These are phyloP conservation scores for Suzukiozyma palmioleophila DNA, from an alignment of 1,139 yeast species.

Conservation along the genomic window DNA sequence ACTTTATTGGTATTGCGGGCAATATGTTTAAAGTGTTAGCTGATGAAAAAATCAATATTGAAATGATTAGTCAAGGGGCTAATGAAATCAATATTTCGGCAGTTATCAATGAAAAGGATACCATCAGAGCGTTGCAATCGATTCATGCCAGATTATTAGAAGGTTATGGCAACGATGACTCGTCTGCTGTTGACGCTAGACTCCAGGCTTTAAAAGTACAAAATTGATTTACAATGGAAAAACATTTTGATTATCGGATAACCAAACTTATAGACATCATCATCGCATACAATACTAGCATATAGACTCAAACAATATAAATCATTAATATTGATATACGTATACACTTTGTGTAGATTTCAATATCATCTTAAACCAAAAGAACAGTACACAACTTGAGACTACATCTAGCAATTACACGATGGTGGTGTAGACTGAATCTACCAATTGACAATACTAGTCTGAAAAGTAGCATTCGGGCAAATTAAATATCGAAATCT, in stretches of 20 bases:
- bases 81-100: conserved; percentile 96
- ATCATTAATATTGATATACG: conserved; percentile 1
- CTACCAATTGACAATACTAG: background rate
- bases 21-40: conserved; percentile 94
- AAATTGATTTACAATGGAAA: conserved; percentile 3
- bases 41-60: conserved; percentile 87
- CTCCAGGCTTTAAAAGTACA: conserved; percentile 30
- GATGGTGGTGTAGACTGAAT: background rate
- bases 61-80: conserved; percentile 98
- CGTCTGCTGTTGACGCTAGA: conserved; percentile 33
- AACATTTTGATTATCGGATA: no score
- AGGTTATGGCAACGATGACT: conserved; percentile 28
- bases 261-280: conserved; percentile 1
- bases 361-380: no score
- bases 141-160: conserved; percentile 77
- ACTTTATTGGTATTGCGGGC: conserved; percentile 94
- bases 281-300: background rate
- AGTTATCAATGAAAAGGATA: conserved; percentile 80
- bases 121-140: conserved; percentile 79
- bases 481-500: conserved; percentile 39
- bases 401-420: no score
- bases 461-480: no score
- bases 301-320: conserved; percentile 1
- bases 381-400: no score
- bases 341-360: background rate